phyloP scores from a whole-genome alignment of 768 basidiomycete genomes.

The Naganishia onofrii region DNA sequence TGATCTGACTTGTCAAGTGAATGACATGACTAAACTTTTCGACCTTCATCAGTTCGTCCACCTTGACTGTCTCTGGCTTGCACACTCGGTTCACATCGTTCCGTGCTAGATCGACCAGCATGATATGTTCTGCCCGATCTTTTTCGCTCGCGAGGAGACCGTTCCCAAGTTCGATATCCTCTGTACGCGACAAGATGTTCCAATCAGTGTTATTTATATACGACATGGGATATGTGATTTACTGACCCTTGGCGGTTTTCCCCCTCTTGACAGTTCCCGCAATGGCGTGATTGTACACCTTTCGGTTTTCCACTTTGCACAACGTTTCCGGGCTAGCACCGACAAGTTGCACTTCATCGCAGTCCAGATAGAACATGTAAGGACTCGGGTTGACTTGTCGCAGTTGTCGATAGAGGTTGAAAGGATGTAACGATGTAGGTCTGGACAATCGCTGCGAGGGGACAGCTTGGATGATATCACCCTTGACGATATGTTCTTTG shows the following conservation, averaged over 20 bases:
- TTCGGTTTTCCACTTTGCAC: conserved; percentile 87
- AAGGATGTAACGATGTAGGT: conserved; percentile 84
- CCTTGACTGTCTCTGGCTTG: conserved; percentile 89
- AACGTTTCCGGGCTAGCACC: conserved; percentile 97
- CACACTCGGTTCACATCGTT: conserved; percentile 99
- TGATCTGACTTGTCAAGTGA: conserved; percentile 92
- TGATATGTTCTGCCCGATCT: conserved; percentile 96
- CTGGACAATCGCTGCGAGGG: conserved; percentile 87
- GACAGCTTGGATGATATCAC: conserved; percentile 98
- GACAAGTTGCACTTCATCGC: conserved; percentile 88
- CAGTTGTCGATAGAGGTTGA: conserved; percentile 92
- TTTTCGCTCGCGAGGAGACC: conserved; percentile 80
- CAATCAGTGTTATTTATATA: neutral
- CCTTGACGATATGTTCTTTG: conserved; percentile 90
- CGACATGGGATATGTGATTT: neutral
- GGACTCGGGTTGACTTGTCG: conserved; percentile 95
- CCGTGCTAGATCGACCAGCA: conserved; percentile 95
- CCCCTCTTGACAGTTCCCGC: conserved; percentile 91
- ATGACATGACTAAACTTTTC: conserved; percentile 98
- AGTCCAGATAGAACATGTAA: conserved; percentile 98
- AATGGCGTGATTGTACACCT: conserved; percentile 96
- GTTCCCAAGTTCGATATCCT: conserved; percentile 77
- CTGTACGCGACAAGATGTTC: no score
- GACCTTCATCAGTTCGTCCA: conserved; percentile 87
- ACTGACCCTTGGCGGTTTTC: conserved; percentile 74